Base-by-base conservation (phyloP, 371 early-diverging fungal species). In the Mucor circinelloides region DNA sequence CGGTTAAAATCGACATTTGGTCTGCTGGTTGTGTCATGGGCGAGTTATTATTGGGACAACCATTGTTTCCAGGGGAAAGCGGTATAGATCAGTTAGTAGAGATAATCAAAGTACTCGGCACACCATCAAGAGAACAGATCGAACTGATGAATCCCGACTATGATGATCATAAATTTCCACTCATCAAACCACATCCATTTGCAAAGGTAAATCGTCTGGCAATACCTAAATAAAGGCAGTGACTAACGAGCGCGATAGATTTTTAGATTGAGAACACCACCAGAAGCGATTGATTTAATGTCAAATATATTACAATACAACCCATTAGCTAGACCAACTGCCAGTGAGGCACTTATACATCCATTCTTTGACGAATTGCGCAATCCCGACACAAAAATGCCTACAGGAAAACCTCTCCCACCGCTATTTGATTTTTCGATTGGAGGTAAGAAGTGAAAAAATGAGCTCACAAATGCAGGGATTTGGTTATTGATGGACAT, bases 51-150 rank as follows among this genome's bases (percentile, higher is more conserved):
- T 83, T 94, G 32, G 92, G 95, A 25, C 93, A 91, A 77, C 98
- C 98, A 4, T 75, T 99, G 23, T 99, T 99, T 88, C 94, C 97
- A 1, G 99, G 99, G 12, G 97, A 97, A 78, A 94, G 95, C 56
- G 97, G 97, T 50, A 96, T 99, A 54, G 99, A 99, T 77, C 99
- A 99, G 80, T 82, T 99, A 27, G 97, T 98, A 25, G 97, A 98
- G 81, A 99, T 99, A 72, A 98, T 99, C 85, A 96, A 96, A 81
- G 93, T 97, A 8, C 86, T 99, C 34, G 99, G 99, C 48, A 98
- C 98, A 5, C 99, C 99, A 17, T 90, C 94, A 30, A 87, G 92
- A 66, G 96, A 96, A 67, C 96, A 97, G 76, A 96, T 97, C 72
- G 86, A 90, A 73, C 81, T 91, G 36, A 96, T 97, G 94, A 97